Percentiles rank a stretch among this genome's conserved stretches.
These are phyloP conservation scores for Alternaria viburni DNA, from an alignment of 2,329 filamentous ascomycete species.

Conservation along the genomic window DNA sequence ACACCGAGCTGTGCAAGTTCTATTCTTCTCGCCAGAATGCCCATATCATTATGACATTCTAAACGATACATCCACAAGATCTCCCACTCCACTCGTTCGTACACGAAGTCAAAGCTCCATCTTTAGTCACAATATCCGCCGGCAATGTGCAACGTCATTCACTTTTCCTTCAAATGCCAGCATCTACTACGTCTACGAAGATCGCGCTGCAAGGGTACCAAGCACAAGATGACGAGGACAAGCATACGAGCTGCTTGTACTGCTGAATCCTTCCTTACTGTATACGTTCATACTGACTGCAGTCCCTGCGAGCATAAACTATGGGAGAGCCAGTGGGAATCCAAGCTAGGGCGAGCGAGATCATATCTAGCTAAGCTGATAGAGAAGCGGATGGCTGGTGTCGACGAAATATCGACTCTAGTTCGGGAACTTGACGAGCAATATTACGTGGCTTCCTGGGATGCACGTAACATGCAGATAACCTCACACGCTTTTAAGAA, in stretches of 20 bases:
- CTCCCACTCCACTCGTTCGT: not conserved
- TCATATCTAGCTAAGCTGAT: conserved; percentile 10
- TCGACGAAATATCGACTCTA: conserved; percentile 7
- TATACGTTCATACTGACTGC: conserved; percentile 24
- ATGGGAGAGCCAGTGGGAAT: conserved; percentile 25
- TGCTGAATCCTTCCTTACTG: conserved; percentile 28
- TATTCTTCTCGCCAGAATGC: not conserved
- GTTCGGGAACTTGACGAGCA: conserved; percentile 18
- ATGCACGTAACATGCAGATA: not conserved
- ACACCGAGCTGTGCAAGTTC: not conserved
- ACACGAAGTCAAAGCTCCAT: not conserved
- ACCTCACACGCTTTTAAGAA: conserved; percentile 10
- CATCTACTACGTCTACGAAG: conserved; percentile 34
- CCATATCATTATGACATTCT: not conserved
- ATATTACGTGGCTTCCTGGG: conserved; percentile 20
- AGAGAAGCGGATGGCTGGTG: conserved; percentile 5
- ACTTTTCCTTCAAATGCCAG: conserved; percentile 40
- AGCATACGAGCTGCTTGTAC: conserved; percentile 32
- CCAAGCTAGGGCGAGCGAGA: conserved; percentile 21
- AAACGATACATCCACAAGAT: not conserved
- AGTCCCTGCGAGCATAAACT: conserved; percentile 28
- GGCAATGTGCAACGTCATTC: conserved; percentile 49
- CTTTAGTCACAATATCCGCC: not conserved
- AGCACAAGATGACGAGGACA: conserved; percentile 23
- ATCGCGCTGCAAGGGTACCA: conserved; percentile 45